Evolutionary conservation across 2,329 filamentous ascomycete species (phyloP).

Genomic region (Beauveria sp.): DNA sequence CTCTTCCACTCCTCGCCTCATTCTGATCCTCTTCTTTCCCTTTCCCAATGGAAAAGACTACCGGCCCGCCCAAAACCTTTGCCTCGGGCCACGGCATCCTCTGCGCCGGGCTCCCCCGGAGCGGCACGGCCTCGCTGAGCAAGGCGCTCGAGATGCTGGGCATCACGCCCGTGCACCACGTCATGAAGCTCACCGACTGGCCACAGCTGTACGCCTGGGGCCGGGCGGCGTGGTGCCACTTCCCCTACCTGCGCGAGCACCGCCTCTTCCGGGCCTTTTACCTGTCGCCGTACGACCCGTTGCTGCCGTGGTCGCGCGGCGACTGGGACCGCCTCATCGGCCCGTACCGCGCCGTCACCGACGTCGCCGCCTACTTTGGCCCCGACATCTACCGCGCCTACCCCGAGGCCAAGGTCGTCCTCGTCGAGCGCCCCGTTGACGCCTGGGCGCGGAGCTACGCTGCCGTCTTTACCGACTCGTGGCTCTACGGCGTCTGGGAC

Average conservation of each 20-base stretch:
- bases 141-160: constrained; percentile 9
- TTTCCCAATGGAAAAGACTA: constrained; percentile 1
- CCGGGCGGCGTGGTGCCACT: constrained; percentile 10
- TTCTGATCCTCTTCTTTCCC: neutral
- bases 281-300: constrained; percentile 4
- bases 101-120: constrained; percentile 10
- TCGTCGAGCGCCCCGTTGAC: constrained; percentile 5
- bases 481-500: constrained; percentile 6
- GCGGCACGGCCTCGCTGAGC: constrained; percentile 7
- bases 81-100: constrained; percentile 11
- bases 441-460: constrained; percentile 5
- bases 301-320: constrained; percentile 8
- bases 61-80: constrained; percentile 8
- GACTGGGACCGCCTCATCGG: constrained; percentile 12
- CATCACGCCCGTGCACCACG: constrained; percentile 8
- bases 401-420: constrained; percentile 6
- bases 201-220: constrained; percentile 11
- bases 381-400: constrained; percentile 2
- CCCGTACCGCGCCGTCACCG: constrained; percentile 5
- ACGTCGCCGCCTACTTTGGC: constrained; percentile 6
- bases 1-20: neutral
- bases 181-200: constrained; percentile 7
- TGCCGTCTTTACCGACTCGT: constrained; percentile 9
- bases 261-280: constrained; percentile 10
- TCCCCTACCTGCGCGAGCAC: constrained; percentile 7